Conservation (phyloP, 192 early-diverging fungal species). For the Linnemannia elongata region DNA sequence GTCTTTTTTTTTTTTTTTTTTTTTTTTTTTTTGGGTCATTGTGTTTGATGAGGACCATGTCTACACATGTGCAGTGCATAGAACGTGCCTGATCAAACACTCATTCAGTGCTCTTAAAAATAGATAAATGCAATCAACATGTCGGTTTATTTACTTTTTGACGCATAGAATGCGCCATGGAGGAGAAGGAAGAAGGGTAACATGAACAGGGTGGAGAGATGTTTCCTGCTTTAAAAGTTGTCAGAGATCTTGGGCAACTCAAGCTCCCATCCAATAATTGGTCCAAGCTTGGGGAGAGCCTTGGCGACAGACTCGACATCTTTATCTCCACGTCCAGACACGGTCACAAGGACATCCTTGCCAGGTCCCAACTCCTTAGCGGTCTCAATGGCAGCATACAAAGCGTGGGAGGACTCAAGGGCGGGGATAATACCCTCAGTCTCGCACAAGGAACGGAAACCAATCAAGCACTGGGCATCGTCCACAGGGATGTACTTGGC, state of each 20-base stretch:
- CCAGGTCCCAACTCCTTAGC: conserved; percentile 81
- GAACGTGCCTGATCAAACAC: too few relatives aligned
- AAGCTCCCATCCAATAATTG: conserved; percentile 93
- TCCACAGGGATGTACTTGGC: conserved; percentile 87
- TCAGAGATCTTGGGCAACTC: conserved; percentile 56
- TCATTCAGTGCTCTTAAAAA: too few relatives aligned
- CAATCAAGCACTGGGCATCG: conserved; percentile 88
- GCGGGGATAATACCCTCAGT: conserved; percentile 95
- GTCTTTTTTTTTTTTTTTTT: too few relatives aligned
- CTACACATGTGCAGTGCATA: too few relatives aligned
- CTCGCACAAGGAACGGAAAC: conserved; percentile 79
- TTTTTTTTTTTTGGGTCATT: too few relatives aligned
- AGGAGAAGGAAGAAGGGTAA: not conserved
- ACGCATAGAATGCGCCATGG: not conserved
- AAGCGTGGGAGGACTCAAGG: conserved; percentile 94
- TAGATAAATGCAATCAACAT: too few relatives aligned
- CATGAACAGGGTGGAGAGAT: not conserved
- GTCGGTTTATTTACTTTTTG: too few relatives aligned
- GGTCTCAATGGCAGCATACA: conserved; percentile 84
- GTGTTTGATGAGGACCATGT: too few relatives aligned
- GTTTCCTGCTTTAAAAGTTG: conserved; percentile 27
- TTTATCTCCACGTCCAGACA: conserved; percentile 97
- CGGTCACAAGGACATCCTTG: conserved; percentile 89
- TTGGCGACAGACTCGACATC: conserved; percentile 95
- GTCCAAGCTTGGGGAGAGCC: conserved; percentile 90